A percentile compares a stretch with the other conserved stretches of the same genome.
These are phyloP conservation scores for Pseudogymnoascus sp. DNA, from an alignment of 2,329 filamentous ascomycete genomes.

Conservation along the genomic window DNA sequence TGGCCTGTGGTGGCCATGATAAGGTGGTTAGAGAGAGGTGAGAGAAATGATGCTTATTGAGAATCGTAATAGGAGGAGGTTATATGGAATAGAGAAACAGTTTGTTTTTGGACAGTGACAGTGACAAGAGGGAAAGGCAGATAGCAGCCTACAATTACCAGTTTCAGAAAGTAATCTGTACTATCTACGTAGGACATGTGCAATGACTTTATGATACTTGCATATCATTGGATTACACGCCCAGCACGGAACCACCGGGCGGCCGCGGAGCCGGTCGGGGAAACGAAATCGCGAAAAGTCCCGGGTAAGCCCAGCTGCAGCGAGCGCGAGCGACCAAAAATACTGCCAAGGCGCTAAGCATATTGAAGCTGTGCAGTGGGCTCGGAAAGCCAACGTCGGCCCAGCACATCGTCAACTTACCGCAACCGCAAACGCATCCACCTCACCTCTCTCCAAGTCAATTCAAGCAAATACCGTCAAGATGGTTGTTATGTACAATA, in stretches of 20 bases:
- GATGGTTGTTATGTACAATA: conserved; percentile 10
- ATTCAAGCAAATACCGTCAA: conserved; percentile 10
- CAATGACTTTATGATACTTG: background rate
- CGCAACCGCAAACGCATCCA: conserved; percentile 3
- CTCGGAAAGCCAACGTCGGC: conserved; percentile 6
- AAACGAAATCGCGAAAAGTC: conserved; percentile 9
- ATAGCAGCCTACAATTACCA: background rate
- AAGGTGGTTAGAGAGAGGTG: background rate
- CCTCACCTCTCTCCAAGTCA: background rate
- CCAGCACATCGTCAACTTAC: background rate
- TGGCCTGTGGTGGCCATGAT: conserved; percentile 20
- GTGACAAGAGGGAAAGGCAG: background rate
- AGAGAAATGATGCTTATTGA: no score
- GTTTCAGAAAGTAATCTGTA: background rate
- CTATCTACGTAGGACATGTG: background rate
- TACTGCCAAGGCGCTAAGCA: conserved; percentile 10
- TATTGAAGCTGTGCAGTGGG: conserved; percentile 10
- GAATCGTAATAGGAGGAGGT: background rate
- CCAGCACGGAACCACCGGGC: background rate
- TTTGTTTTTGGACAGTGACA: background rate
- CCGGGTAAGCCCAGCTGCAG: background rate
- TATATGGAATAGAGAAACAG: background rate
- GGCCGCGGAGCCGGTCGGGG: background rate
- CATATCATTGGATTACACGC: background rate
- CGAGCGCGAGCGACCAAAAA: background rate